Percentiles rank a stretch among this genome's conserved stretches.
Conservation (phyloP, 441 rosid genomes). For the Erysimum cheiri region DNA sequence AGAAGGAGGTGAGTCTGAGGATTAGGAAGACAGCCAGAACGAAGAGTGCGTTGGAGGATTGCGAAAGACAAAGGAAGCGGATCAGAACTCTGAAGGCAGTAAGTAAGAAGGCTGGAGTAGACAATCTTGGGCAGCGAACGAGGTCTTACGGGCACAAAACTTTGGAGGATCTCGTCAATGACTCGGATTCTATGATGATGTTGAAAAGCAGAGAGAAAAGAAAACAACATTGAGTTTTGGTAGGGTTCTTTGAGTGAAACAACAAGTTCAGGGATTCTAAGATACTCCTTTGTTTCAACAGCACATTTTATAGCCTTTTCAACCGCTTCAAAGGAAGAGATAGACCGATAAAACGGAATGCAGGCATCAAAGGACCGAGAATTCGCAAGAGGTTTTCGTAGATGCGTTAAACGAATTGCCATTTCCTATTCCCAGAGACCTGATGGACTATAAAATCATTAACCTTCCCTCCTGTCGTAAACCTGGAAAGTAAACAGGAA, state of each 20-base stretch:
- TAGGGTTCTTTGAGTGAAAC: conserved; percentile 46
- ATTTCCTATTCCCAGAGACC: conserved; percentile 23
- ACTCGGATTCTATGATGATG: conserved; percentile 47
- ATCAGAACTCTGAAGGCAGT: conserved; percentile 62
- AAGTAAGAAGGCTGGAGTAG: conserved; percentile 65
- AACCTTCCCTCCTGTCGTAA: neutral
- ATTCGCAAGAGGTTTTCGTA: conserved; percentile 30
- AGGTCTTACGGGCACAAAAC: conserved; percentile 65
- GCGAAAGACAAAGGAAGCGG: conserved; percentile 69
- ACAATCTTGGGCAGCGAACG: conserved; percentile 52
- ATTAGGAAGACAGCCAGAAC: conserved; percentile 69
- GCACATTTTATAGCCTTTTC: conserved; percentile 61
- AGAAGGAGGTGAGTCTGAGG: conserved; percentile 65
- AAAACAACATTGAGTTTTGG: conserved; percentile 61
- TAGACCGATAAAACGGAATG: conserved; percentile 28
- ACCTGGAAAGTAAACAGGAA: conserved; percentile 32
- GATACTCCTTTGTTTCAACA: conserved; percentile 60
- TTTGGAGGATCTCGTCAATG: conserved; percentile 66
- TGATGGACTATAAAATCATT: conserved; percentile 6
- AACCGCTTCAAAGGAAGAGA: conserved; percentile 51
- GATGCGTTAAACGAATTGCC: conserved; percentile 32
- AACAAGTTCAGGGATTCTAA: conserved; percentile 66
- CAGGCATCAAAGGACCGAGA: conserved; percentile 12
- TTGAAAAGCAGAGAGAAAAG: conserved; percentile 63
- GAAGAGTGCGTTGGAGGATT: conserved; percentile 72